A percentile compares a stretch with the other conserved stretches of the same genome.
Evolutionary conservation across 2,329 filamentous ascomycete genomes (phyloP).

Genomic region (Incumbomyces delicatus): DNA sequence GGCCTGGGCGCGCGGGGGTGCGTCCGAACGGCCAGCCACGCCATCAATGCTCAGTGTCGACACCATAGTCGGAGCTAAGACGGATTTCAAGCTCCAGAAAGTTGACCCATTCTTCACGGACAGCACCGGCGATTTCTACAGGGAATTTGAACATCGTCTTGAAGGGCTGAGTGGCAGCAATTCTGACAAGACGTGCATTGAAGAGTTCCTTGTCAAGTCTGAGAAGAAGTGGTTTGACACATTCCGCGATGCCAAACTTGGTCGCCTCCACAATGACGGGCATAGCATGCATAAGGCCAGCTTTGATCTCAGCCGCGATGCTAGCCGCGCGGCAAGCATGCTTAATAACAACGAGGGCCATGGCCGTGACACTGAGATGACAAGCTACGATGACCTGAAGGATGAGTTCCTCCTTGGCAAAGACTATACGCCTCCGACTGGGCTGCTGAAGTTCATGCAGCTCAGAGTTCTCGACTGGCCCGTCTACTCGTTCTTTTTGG

Average conservation of each 20-base stretch:
- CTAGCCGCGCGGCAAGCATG: constrained; percentile 10
- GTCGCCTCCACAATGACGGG: constrained; percentile 34
- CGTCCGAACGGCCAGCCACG: constrained; percentile 10
- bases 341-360: constrained; percentile 14
- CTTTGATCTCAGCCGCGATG: constrained; percentile 22
- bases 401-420: constrained; percentile 48
- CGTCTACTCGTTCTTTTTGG: constrained; percentile 52
- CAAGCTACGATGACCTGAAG: constrained; percentile 21
- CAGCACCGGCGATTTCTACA: constrained; percentile 51
- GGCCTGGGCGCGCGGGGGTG: constrained; percentile 3
- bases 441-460: constrained; percentile 46
- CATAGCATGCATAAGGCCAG: constrained; percentile 6
- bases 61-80: constrained; percentile 50
- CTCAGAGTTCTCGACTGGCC: constrained; percentile 55
- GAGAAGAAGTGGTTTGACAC: constrained; percentile 58
- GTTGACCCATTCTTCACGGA: constrained; percentile 61
- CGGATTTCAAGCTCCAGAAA: constrained; percentile 54
- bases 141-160: constrained; percentile 48
- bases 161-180: constrained; percentile 46
- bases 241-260: constrained; percentile 50
- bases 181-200: constrained; percentile 54
- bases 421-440: constrained; percentile 48
- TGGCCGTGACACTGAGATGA: constrained; percentile 12
- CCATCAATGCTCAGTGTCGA: constrained; percentile 45
- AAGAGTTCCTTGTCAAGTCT: constrained; percentile 53